phyloP scores from a whole-genome alignment of 208 protist genomes.

The Acanthamoeba castellanii region DNA sequence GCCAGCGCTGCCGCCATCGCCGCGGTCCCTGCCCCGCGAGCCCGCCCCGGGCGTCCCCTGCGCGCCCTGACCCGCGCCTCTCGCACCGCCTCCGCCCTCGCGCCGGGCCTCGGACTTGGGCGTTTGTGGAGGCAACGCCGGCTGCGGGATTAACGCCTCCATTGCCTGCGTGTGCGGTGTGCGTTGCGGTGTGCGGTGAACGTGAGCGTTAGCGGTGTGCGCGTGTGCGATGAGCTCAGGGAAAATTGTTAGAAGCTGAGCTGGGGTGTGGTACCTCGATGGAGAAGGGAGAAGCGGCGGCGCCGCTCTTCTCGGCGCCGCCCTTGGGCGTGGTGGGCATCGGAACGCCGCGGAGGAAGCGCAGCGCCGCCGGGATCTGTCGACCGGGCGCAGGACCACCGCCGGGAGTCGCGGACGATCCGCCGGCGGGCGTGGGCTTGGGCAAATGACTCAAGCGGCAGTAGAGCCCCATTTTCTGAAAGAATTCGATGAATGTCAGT shows the following conservation, averaged over 20 bases:
- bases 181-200: background rate
- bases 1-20: background rate
- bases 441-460: background rate
- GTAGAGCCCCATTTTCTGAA: slow-evolving; percentile 64
- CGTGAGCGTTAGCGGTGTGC: background rate
- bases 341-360: slow-evolving; percentile 49
- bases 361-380: slow-evolving; percentile 38
- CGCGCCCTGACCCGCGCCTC: background rate
- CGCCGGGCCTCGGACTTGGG: background rate
- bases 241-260: background rate
- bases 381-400: background rate
- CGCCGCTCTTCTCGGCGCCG: background rate
- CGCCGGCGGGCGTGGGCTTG: background rate
- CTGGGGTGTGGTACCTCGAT: background rate
- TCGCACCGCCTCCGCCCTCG: background rate
- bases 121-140: background rate
- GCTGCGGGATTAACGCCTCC: slow-evolving; percentile 17
- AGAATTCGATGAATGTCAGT: background rate
- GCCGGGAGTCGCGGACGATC: background rate
- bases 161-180: background rate
- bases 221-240: background rate
- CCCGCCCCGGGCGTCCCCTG: background rate
- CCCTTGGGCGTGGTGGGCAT: background rate
- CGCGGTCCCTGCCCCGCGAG: background rate
- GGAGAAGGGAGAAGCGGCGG: slow-evolving; percentile 29